Evolutionary conservation across 1,284 basidiomycete species (phyloP).

Genomic region (Ceratobasidium sp.): DNA sequence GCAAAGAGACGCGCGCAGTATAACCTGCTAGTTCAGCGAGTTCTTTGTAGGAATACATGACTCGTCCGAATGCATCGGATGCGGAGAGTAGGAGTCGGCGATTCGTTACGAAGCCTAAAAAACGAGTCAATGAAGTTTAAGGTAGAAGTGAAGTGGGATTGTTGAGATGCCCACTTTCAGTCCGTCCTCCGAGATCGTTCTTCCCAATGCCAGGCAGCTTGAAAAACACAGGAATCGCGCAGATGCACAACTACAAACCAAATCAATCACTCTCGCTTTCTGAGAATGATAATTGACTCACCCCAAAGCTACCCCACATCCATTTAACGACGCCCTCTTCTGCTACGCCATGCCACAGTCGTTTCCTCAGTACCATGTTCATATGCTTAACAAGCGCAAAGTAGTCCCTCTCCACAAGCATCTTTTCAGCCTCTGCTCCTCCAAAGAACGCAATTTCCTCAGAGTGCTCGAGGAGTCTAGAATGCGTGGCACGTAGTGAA

Average conservation of each 20-base stretch:
- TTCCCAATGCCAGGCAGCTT: conserved; percentile 77
- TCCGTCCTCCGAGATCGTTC: conserved; percentile 83
- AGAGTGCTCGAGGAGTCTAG: conserved; percentile 90
- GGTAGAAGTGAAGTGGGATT: neutral
- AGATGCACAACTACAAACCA: conserved; percentile 76
- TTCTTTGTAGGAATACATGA: conserved; percentile 98
- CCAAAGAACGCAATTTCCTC: conserved; percentile 96
- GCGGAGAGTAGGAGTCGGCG: conserved; percentile 81
- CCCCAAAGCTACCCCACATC: conserved; percentile 95
- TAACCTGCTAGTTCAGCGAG: conserved; percentile 96
- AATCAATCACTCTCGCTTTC: neutral
- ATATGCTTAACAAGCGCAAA: conserved; percentile 90
- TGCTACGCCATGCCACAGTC: conserved; percentile 91
- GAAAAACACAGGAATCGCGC: conserved; percentile 94
- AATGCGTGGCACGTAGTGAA: conserved; percentile 89
- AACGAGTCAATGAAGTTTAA: conserved; percentile 28
- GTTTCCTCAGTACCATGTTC: conserved; percentile 80
- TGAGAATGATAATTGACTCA: conserved; percentile 54
- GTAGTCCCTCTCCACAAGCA: conserved; percentile 91
- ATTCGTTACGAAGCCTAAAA: conserved; percentile 90
- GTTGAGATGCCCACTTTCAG: conserved; percentile 70
- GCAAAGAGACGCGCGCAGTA: conserved; percentile 88
- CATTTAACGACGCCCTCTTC: conserved; percentile 97
- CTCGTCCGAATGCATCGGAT: conserved; percentile 66
- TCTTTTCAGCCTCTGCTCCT: conserved; percentile 92